These are phyloP conservation scores for Aspergillus alliaceus DNA, from an alignment of 2,329 filamentous ascomycete species.

Conservation along the genomic window DNA sequence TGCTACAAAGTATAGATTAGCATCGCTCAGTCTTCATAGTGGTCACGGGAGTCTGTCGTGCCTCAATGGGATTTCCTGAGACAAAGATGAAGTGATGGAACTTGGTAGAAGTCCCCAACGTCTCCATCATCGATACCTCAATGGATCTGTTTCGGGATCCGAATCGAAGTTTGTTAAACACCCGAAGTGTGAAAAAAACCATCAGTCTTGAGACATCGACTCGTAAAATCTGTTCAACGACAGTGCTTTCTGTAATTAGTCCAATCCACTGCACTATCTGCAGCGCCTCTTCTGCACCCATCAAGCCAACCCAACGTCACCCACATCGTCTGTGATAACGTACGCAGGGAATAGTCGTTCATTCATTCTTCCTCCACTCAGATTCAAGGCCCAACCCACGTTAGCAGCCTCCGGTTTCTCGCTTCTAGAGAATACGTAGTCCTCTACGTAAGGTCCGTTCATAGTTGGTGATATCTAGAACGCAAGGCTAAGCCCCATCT, in stretches of 20 bases:
- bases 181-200: too few relatives aligned
- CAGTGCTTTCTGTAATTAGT: neutral
- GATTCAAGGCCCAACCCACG: neutral
- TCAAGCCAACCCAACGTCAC: neutral
- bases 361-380: neutral
- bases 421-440: too few relatives aligned
- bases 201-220: too few relatives aligned
- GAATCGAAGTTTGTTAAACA: too few relatives aligned
- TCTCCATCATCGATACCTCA: too few relatives aligned
- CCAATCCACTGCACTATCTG: neutral
- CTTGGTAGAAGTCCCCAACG: too few relatives aligned
- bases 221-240: neutral
- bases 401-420: too few relatives aligned
- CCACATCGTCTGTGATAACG: neutral
- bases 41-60: too few relatives aligned
- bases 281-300: neutral
- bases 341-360: neutral
- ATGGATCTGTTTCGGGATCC: too few relatives aligned
- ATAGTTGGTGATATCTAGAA: neutral
- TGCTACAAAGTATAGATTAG: too few relatives aligned
- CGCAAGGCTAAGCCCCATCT: neutral
- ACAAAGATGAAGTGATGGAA: too few relatives aligned
- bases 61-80: too few relatives aligned
- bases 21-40: neutral
- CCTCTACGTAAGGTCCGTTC: neutral